A percentile compares a stretch with the other conserved stretches of the same genome.
Evolutionary conservation across 495 filamentous ascomycete genomes (phyloP).

Genomic region (Aspergillus nanangensis): DNA sequence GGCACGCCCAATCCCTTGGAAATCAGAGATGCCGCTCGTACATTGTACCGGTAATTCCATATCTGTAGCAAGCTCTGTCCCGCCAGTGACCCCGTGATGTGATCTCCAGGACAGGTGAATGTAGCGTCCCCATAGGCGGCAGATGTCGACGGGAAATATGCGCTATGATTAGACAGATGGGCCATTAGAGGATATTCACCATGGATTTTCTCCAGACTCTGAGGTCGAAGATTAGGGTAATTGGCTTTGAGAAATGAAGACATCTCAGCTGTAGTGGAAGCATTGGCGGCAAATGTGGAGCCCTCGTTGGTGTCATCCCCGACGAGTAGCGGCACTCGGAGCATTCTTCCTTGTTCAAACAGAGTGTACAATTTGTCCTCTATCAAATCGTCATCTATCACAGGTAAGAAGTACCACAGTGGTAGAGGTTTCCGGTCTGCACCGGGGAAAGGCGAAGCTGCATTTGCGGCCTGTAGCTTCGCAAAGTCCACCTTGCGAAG

Average conservation of each 20-base stretch:
- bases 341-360: slow-evolving; percentile 50
- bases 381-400: slow-evolving; percentile 52
- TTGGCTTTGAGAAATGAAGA: slow-evolving; percentile 55
- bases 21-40: slow-evolving; percentile 43
- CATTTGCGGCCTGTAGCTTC: slow-evolving; percentile 45
- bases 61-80: slow-evolving; percentile 22
- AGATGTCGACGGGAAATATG: slow-evolving; percentile 52
- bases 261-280: slow-evolving; percentile 36
- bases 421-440: slow-evolving; percentile 31
- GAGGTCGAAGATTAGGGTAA: slow-evolving; percentile 49
- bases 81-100: slow-evolving; percentile 38
- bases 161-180: slow-evolving; percentile 33
- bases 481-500: slow-evolving; percentile 47
- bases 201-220: slow-evolving; percentile 50
- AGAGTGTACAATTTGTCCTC: slow-evolving; percentile 49
- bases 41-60: slow-evolving; percentile 63
- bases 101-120: slow-evolving; percentile 57
- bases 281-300: slow-evolving; percentile 50
- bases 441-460: slow-evolving; percentile 47
- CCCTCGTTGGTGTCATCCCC: slow-evolving; percentile 67
- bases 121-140: slow-evolving; percentile 62
- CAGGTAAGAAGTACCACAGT: slow-evolving; percentile 46
- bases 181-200: slow-evolving; percentile 48
- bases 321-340: slow-evolving; percentile 58
- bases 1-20: slow-evolving; percentile 54